Percentiles rank a stretch among this genome's conserved stretches.
phyloP scores from a whole-genome alignment of 176 grass and related monocot species.

The Ensete glaucum region DNA sequence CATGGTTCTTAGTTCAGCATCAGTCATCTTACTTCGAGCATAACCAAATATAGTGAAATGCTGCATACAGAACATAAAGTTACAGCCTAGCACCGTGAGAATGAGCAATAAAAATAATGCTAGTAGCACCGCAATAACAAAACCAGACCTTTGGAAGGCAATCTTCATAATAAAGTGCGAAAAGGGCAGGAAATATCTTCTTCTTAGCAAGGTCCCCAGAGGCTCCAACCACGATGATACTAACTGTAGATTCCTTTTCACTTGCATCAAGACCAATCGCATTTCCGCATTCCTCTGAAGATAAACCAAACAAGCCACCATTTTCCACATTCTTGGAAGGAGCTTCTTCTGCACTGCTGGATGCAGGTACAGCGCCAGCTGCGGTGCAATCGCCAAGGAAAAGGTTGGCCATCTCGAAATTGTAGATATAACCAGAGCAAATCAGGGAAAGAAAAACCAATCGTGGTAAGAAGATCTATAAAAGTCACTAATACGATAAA shows the following conservation, averaged over 20 bases:
- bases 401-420: background rate
- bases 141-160: constrained; percentile 70
- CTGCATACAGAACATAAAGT: constrained; percentile 18
- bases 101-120: background rate
- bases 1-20: constrained; percentile 80
- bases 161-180: constrained; percentile 94
- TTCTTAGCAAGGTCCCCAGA: constrained; percentile 98
- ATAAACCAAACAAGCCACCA: constrained; percentile 29
- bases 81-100: background rate
- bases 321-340: constrained; percentile 41
- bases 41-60: constrained; percentile 99
- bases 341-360: constrained; percentile 7
- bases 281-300: constrained; percentile 41
- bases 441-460: background rate
- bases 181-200: constrained; percentile 99
- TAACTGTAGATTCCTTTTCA: constrained; percentile 52
- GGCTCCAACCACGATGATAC: constrained; percentile 87
- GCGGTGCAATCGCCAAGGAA: background rate
- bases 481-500: no score
- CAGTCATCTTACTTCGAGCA: constrained; percentile 96
- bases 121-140: background rate
- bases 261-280: constrained; percentile 1
- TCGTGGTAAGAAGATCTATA: background rate
- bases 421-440: background rate
- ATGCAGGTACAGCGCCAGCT: constrained; percentile 14